These are phyloP conservation scores for Mucuna pruriens DNA, from an alignment of 306 rosid genomes.

Conservation along the genomic window DNA sequence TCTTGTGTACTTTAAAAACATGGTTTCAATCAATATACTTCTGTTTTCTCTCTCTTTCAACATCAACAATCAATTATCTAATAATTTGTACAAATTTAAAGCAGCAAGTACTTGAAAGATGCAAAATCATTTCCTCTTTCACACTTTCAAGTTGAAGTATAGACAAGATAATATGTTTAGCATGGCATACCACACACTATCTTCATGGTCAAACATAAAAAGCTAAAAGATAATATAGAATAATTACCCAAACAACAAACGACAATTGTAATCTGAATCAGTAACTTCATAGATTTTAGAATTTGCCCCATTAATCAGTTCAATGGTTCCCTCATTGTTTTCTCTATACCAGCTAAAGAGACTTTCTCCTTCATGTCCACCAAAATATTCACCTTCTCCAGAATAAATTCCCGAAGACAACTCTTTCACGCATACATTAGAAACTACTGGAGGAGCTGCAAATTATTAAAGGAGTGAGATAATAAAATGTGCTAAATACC, in stretches of 20 bases:
- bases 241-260: slow-evolving; percentile 84
- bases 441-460: slow-evolving; percentile 89
- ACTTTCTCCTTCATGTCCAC: slow-evolving; percentile 94
- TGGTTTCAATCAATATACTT: too few relatives aligned
- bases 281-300: slow-evolving; percentile 70
- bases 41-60: too few relatives aligned
- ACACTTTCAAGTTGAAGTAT: not conserved
- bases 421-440: slow-evolving; percentile 67
- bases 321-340: slow-evolving; percentile 72
- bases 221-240: slow-evolving; percentile 12
- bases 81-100: slow-evolving; percentile 8
- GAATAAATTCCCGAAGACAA: slow-evolving; percentile 71
- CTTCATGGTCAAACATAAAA: slow-evolving; percentile 32
- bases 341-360: slow-evolving; percentile 91
- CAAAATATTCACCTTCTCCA: slow-evolving; percentile 96
- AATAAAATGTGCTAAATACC: slow-evolving; percentile 29
- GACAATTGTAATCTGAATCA: slow-evolving; percentile 81
- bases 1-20: too few relatives aligned
- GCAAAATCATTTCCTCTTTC: not conserved
- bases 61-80: slow-evolving; percentile 14
- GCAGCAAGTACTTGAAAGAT: not conserved
- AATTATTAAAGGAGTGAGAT: slow-evolving; percentile 38
- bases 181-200: slow-evolving; percentile 20
- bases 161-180: slow-evolving; percentile 14
- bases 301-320: slow-evolving; percentile 69